Evolutionary conservation across 169 alveolate species (phyloP).

Genomic region (Amoebophrya sp.): DNA sequence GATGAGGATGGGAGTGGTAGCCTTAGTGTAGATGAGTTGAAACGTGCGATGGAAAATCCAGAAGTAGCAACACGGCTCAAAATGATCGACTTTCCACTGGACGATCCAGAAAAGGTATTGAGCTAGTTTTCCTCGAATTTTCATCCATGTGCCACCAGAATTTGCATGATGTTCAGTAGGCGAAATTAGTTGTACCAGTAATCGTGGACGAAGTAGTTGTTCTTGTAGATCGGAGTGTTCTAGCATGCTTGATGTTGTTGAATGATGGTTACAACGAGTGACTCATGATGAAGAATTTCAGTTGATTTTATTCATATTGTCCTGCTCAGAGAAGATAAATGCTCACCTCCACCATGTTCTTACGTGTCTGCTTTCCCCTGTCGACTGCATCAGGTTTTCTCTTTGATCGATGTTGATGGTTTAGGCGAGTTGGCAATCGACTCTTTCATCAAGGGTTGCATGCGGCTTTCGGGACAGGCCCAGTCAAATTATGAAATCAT

Average conservation of each 20-base stretch:
- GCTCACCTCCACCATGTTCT: too few relatives aligned
- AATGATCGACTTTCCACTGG: conserved; percentile 15
- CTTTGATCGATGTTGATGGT: not conserved
- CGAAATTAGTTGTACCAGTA: too few relatives aligned
- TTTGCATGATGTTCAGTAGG: too few relatives aligned
- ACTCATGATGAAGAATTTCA: too few relatives aligned
- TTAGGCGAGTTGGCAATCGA: not conserved
- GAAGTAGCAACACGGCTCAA: conserved; percentile 13
- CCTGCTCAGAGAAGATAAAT: too few relatives aligned
- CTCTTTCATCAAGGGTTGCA: conserved; percentile 3
- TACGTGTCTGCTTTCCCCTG: too few relatives aligned
- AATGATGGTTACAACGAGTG: not conserved
- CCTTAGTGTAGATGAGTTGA: not conserved
- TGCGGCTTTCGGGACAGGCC: not conserved
- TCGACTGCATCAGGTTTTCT: conserved; percentile 2
- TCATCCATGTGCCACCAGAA: not conserved
- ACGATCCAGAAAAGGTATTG: not conserved
- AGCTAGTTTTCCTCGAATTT: not conserved
- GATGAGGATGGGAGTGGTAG: not conserved
- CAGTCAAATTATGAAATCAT: too few relatives aligned
- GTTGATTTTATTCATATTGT: too few relatives aligned
- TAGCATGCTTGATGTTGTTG: not conserved
- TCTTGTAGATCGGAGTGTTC: too few relatives aligned
- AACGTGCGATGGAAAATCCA: not conserved
- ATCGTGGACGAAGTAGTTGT: too few relatives aligned